Evolutionary conservation across 164 flowering plant genomes (phyloP).

Genomic region (Umbilicus rupestris): DNA sequence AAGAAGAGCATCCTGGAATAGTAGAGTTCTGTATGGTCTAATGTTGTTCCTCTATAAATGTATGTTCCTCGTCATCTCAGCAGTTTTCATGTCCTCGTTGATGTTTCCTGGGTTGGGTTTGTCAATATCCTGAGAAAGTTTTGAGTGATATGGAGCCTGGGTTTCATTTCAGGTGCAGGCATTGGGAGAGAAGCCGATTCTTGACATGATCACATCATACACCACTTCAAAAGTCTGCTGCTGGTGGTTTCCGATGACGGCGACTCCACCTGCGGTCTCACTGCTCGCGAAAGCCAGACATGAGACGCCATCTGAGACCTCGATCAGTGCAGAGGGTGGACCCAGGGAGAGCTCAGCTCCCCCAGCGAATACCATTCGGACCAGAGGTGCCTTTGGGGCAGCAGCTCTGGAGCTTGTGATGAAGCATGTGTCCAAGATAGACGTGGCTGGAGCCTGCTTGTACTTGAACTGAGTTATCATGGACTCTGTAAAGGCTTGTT

Average conservation of each 20-base stretch:
- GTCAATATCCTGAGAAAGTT: too few species aligned
- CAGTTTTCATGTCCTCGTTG: too few species aligned
- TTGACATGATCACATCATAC: conserved; percentile 24
- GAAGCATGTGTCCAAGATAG: conserved; percentile 41
- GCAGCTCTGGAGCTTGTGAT: conserved; percentile 12
- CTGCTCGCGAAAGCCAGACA: conserved; percentile 36
- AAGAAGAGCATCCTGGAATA: not conserved
- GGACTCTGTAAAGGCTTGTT: conserved; percentile 16
- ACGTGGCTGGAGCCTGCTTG: conserved; percentile 1
- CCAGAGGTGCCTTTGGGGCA: conserved; percentile 18
- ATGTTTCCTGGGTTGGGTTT: too few species aligned
- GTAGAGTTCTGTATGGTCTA: too few species aligned
- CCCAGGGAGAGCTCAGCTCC: conserved; percentile 24
- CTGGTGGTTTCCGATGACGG: conserved; percentile 38
- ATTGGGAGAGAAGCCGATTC: conserved; percentile 24
- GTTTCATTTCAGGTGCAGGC: conserved; percentile 14
- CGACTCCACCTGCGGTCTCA: conserved; percentile 1
- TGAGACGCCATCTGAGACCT: conserved; percentile 16
- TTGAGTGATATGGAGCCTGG: too few species aligned
- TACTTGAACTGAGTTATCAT: conserved; percentile 16
- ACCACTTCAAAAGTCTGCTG: conserved; percentile 30
- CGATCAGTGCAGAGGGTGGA: conserved; percentile 19
- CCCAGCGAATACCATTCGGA: conserved; percentile 26
- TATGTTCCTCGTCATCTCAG: too few species aligned
- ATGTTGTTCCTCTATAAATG: too few species aligned